Percentiles rank a stretch among this genome's conserved stretches.
Evolutionary conservation across 1,284 basidiomycete genomes (phyloP).

Genomic region (Trichosporon sp.): DNA sequence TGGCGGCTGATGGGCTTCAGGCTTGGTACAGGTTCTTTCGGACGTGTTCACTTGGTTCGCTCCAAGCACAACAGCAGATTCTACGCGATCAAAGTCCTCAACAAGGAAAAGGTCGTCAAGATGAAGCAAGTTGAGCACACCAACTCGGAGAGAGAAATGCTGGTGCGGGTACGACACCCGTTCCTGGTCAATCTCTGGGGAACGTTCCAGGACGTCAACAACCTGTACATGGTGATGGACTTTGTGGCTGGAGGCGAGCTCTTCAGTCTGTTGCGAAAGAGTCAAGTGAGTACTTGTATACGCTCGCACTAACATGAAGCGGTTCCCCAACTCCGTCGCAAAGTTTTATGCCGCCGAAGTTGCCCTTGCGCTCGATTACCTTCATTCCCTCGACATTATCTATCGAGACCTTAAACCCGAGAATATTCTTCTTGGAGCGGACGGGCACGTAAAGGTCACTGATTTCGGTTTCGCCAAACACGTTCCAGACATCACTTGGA

Average conservation of each 20-base stretch:
- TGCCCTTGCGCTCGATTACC: slow-evolving; percentile 87
- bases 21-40: slow-evolving; percentile 91
- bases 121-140: slow-evolving; percentile 99
- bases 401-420: slow-evolving; percentile 98
- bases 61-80: slow-evolving; percentile 90
- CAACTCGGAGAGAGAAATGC: slow-evolving; percentile 90
- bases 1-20: slow-evolving; percentile 31
- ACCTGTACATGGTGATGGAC: slow-evolving; percentile 99
- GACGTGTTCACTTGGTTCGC: slow-evolving; percentile 87
- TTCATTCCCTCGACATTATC: slow-evolving; percentile 88
- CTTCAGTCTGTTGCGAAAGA: slow-evolving; percentile 85
- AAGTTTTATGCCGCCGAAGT: slow-evolving; percentile 99
- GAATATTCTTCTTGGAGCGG: slow-evolving; percentile 88
- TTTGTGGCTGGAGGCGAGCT: slow-evolving; percentile 97
- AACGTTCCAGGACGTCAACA: slow-evolving; percentile 88
- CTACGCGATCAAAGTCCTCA: slow-evolving; percentile 92
- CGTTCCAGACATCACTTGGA: slow-evolving; percentile 91
- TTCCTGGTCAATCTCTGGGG: slow-evolving; percentile 99
- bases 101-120: slow-evolving; percentile 89
- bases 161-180: slow-evolving; percentile 86
- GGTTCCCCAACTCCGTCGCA: slow-evolving; percentile 97
- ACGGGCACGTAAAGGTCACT: slow-evolving; percentile 97
- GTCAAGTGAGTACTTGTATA: slow-evolving; percentile 65
- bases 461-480: slow-evolving; percentile 98
- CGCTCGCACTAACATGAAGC: slow-evolving; percentile 59